Evolutionary conservation across 106 monocot genomes (phyloP).

Genomic region (Alisma plantagoaquatica): DNA sequence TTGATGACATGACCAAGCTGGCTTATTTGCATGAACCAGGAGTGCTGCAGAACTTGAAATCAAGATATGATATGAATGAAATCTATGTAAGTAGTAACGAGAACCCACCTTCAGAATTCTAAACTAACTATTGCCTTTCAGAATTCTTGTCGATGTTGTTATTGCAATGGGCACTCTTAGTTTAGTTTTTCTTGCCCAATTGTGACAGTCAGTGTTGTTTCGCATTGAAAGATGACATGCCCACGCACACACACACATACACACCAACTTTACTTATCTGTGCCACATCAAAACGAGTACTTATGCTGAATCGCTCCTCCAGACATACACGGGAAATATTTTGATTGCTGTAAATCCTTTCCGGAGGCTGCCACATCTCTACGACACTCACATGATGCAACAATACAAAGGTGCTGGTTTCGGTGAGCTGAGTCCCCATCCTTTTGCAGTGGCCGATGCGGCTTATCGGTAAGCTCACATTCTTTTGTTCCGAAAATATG

Average conservation of each 20-base stretch:
- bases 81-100: slow-evolving; percentile 90
- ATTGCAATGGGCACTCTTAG: not conserved
- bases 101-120: too few species aligned
- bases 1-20: slow-evolving; percentile 84
- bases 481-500: not conserved
- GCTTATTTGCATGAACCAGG: slow-evolving; percentile 88
- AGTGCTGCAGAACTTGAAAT: slow-evolving; percentile 56
- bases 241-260: too few species aligned
- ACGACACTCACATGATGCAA: slow-evolving; percentile 47
- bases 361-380: slow-evolving; percentile 45
- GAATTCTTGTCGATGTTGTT: too few species aligned
- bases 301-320: slow-evolving; percentile 1
- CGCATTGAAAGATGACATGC: too few species aligned
- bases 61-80: slow-evolving; percentile 63
- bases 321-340: slow-evolving; percentile 52
- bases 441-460: slow-evolving; percentile 44
- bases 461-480: slow-evolving; percentile 27
- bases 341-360: slow-evolving; percentile 56
- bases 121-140: too few species aligned
- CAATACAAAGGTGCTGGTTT: slow-evolving; percentile 42
- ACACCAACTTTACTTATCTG: too few species aligned
- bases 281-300: too few species aligned
- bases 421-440: slow-evolving; percentile 43
- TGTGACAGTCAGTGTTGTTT: not conserved
- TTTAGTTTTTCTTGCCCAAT: not conserved